Evolutionary conservation across 805 yeast genomes (phyloP).

Genomic region (Candida tibetensis): DNA sequence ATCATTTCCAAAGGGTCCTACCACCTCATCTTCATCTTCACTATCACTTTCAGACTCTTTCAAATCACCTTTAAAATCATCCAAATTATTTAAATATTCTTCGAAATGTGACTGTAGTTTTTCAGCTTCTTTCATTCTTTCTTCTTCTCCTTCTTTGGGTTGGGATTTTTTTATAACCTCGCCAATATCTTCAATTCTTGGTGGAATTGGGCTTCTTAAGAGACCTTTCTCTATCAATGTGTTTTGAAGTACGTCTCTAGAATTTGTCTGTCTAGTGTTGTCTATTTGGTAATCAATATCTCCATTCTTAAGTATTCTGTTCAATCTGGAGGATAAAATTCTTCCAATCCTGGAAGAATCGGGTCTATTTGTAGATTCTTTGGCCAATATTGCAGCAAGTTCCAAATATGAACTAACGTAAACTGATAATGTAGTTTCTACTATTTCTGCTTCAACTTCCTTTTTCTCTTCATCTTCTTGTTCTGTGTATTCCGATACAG

Average conservation of each 20-base stretch:
- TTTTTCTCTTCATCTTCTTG: background rate
- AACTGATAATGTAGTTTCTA: background rate
- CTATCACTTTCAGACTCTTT: conserved; percentile 1
- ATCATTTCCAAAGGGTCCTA: background rate
- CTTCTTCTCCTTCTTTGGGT: background rate
- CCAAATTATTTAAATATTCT: background rate
- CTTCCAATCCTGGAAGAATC: background rate
- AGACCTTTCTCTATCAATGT: conserved; percentile 1
- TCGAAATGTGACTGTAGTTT: conserved; percentile 3
- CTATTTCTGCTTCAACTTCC: background rate
- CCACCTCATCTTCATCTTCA: conserved; percentile 2
- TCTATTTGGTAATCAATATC: background rate
- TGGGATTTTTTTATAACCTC: background rate
- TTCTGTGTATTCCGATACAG: background rate
- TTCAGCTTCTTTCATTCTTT: conserved; percentile 2
- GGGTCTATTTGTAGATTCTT: background rate
- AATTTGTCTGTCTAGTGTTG: background rate
- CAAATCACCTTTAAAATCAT: background rate
- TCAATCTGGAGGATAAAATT: background rate
- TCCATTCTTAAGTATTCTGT: background rate
- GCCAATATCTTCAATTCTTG: background rate
- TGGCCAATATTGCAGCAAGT: background rate
- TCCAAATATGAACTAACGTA: background rate
- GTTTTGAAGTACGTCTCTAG: conserved; percentile 4
- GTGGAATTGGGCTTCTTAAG: background rate